Conservation (phyloP, 2,329 filamentous ascomycete genomes). For the Zymoseptoria pseudotritici region DNA sequence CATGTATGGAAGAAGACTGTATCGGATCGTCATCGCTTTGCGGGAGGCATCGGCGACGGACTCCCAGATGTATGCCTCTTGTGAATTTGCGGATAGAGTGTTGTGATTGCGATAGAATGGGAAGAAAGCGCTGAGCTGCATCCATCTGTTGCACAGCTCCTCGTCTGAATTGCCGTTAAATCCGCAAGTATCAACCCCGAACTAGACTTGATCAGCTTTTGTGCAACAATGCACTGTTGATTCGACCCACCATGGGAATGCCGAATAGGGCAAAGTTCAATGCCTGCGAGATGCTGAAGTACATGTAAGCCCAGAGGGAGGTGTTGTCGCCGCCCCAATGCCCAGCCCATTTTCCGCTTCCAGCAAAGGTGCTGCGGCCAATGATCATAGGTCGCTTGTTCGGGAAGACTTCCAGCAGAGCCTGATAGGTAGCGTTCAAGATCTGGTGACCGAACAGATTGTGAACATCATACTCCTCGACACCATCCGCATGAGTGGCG, state of each 20-base stretch:
- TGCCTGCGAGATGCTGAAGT: conserved; percentile 69
- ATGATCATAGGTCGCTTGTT: conserved; percentile 75
- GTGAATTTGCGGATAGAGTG: conserved; percentile 49
- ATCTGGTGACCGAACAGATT: conserved; percentile 71
- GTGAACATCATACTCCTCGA: conserved; percentile 74
- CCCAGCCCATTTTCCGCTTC: conserved; percentile 66
- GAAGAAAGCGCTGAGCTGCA: conserved; percentile 67
- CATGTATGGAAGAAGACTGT: conserved; percentile 64
- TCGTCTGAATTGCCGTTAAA: conserved; percentile 61
- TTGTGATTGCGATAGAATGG: conserved; percentile 77
- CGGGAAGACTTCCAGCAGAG: conserved; percentile 56
- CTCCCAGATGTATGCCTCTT: conserved; percentile 66
- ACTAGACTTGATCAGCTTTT: conserved; percentile 34
- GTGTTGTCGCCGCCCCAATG: conserved; percentile 75
- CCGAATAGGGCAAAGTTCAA: conserved; percentile 67
- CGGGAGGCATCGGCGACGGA: conserved; percentile 58
- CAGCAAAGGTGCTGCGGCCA: conserved; percentile 72
- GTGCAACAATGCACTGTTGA: not conserved
- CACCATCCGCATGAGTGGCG: conserved; percentile 66
- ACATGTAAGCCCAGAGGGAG: conserved; percentile 66
- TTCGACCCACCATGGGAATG: conserved; percentile 54
- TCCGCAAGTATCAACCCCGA: conserved; percentile 62
- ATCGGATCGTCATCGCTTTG: conserved; percentile 62
- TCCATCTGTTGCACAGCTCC: conserved; percentile 68
- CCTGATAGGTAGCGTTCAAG: conserved; percentile 67